Conservation (phyloP, 2,329 filamentous ascomycete genomes). For the Coniochaeta sp. region DNA sequence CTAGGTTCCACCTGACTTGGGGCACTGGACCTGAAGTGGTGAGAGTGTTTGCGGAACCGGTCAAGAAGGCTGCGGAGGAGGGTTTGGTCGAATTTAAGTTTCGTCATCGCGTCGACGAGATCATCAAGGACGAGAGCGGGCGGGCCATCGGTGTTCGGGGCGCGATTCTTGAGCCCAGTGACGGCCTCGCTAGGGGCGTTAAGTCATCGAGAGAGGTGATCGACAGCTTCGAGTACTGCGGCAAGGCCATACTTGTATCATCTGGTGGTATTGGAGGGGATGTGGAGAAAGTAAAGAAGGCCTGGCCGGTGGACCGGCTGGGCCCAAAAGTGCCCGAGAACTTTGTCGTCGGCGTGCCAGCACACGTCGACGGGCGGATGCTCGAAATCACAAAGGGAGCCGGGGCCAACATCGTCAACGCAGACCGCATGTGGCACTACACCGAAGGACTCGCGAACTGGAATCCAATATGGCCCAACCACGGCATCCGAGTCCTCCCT, state of each 20-base stretch:
- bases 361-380: slow-evolving; percentile 58
- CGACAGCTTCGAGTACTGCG: slow-evolving; percentile 44
- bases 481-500: slow-evolving; percentile 53
- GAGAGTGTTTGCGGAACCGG: slow-evolving; percentile 48
- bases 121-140: slow-evolving; percentile 44
- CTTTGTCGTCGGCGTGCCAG: slow-evolving; percentile 54
- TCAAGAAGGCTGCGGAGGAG: slow-evolving; percentile 40
- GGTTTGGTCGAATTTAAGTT: slow-evolving; percentile 48
- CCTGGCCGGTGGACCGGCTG: slow-evolving; percentile 50
- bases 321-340: slow-evolving; percentile 46
- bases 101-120: slow-evolving; percentile 48
- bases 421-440: slow-evolving; percentile 61
- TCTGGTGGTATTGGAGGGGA: slow-evolving; percentile 56
- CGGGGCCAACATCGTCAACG: slow-evolving; percentile 50
- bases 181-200: slow-evolving; percentile 41
- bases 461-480: slow-evolving; percentile 53
- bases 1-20: slow-evolving; percentile 56
- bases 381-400: slow-evolving; percentile 44
- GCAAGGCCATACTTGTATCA: slow-evolving; percentile 44
- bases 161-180: slow-evolving; percentile 37
- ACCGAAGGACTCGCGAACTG: slow-evolving; percentile 56
- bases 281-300: slow-evolving; percentile 49
- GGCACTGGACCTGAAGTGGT: slow-evolving; percentile 54
- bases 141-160: slow-evolving; percentile 46
- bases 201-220: slow-evolving; percentile 40